These are phyloP conservation scores for Eucalyptus curtisii DNA, from an alignment of 345 rosid genomes.

Conservation along the genomic window DNA sequence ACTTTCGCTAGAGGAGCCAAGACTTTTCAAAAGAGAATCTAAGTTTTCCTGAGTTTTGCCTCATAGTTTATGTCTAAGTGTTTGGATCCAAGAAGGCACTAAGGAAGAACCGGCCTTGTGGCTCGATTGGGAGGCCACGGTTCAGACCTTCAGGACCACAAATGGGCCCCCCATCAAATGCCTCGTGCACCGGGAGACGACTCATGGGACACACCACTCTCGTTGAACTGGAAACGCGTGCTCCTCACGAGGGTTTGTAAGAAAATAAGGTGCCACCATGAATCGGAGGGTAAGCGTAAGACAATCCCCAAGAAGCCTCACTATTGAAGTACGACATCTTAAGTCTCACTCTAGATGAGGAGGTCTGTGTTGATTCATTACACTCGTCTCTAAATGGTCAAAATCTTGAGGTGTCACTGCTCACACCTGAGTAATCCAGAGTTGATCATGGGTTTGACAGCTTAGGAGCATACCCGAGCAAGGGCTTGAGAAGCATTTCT, in stretches of 20 bases:
- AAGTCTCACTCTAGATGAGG: too few species aligned
- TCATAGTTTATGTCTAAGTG: background rate
- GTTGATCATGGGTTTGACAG: too few species aligned
- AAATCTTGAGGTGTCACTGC: too few species aligned
- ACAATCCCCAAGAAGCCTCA: background rate
- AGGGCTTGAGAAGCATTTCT: too few species aligned
- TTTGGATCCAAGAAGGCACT: background rate
- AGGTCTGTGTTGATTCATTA: too few species aligned
- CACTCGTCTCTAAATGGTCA: too few species aligned
- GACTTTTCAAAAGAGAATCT: background rate
- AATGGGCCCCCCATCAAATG: background rate
- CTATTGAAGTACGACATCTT: too few species aligned
- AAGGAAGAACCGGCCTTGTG: background rate
- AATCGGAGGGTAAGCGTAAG: background rate
- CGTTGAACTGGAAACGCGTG: background rate
- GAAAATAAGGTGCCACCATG: background rate
- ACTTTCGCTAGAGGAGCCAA: background rate
- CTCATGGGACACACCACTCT: background rate
- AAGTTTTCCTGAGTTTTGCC: background rate
- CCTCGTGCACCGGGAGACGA: background rate
- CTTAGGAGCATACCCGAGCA: too few species aligned
- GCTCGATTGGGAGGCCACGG: background rate
- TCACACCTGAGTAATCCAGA: too few species aligned
- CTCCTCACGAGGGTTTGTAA: background rate
- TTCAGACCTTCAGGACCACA: background rate